Base-by-base conservation (phyloP, 192 early-diverging fungal genomes). In the Backusella tarrabulga region DNA sequence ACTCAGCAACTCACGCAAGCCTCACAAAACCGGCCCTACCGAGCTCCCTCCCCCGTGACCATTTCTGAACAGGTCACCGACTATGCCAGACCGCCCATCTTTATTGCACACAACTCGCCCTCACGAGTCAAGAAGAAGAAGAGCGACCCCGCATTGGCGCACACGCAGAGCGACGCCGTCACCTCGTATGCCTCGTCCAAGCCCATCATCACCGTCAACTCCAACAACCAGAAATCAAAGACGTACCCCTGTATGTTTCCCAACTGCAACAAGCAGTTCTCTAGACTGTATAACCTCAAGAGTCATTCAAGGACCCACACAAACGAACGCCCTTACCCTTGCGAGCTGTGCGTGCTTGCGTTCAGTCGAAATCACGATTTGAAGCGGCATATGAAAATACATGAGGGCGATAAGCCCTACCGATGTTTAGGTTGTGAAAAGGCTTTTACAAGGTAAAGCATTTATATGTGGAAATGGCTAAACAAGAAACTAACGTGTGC, bases 261-360 rank as follows among this genome's bases (percentile, higher is more conserved):
- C 1, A 87, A 89, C n/a, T 98, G 97, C 83, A 84, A 88, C 77
- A 96, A 95, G 78, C 84, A 86, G 17, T 98, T 98, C 80, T 92
- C 93, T 4, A 87, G 96, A 52, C 87, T 89, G 42, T 98, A 95
- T 79, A 98, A 97, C 83, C 84, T 98, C 26, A 93, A 94, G 75
- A 91, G 89, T 23, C 96, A 98, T 73, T 87, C 92, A 76, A 82
- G 90, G 35, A 94, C 93, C 11, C 97, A 98, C 84, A 91, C 92
- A 0, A 87, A 90, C 42, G 92, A 92, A 71, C 84, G 93, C 14
- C 92, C 93, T 0, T 96, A 88, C 81, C 80, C 84, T 32, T 93
- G 92, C 44, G 41, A 73, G 12, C 29, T 80, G 23, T 83, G 82
- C 26, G 21, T 56, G 1, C 71, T 76, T 60, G 75, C 82, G 1